A percentile compares a stretch with the other conserved stretches of the same genome.
These are phyloP conservation scores for Hymenoscyphus infarciens DNA, from an alignment of 2,329 filamentous ascomycete genomes.

Conservation along the genomic window DNA sequence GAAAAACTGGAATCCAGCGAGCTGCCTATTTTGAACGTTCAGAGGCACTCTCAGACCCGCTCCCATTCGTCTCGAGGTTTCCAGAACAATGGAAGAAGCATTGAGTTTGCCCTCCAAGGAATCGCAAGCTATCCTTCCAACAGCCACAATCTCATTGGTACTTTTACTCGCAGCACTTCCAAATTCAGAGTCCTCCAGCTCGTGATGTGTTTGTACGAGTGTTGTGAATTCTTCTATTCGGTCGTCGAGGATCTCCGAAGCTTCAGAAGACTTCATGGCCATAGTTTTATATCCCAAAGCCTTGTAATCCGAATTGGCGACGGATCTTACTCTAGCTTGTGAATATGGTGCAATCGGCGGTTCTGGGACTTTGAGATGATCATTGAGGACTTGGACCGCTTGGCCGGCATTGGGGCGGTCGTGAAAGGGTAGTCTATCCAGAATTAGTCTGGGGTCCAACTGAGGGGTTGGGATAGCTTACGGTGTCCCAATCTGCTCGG, in stretches of 20 bases:
- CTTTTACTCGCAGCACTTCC: constrained; percentile 83
- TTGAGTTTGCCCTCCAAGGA: constrained; percentile 83
- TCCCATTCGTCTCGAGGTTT: constrained; percentile 80
- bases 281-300: constrained; percentile 90
- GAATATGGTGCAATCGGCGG: constrained; percentile 67
- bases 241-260: constrained; percentile 91
- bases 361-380: constrained; percentile 63
- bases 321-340: constrained; percentile 78
- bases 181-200: constrained; percentile 75
- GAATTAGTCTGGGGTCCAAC: constrained; percentile 29
- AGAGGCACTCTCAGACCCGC: constrained; percentile 79
- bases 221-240: constrained; percentile 84
- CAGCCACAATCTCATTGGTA: constrained; percentile 81
- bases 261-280: constrained; percentile 90
- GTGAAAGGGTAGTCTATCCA: constrained; percentile 60
- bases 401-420: constrained; percentile 78
- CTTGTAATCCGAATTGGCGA: constrained; percentile 81
- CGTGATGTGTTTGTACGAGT: constrained; percentile 70
- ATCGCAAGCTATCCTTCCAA: constrained; percentile 89
- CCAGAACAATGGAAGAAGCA: constrained; percentile 77
- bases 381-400: constrained; percentile 78
- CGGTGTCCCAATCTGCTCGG: constrained; percentile 24
- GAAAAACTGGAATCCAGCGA: constrained; percentile 73
- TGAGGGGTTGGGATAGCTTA: constrained; percentile 18
- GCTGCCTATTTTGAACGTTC: constrained; percentile 63